phyloP scores from a whole-genome alignment of 257 asterid genomes.

The Jacaranda copaia region DNA sequence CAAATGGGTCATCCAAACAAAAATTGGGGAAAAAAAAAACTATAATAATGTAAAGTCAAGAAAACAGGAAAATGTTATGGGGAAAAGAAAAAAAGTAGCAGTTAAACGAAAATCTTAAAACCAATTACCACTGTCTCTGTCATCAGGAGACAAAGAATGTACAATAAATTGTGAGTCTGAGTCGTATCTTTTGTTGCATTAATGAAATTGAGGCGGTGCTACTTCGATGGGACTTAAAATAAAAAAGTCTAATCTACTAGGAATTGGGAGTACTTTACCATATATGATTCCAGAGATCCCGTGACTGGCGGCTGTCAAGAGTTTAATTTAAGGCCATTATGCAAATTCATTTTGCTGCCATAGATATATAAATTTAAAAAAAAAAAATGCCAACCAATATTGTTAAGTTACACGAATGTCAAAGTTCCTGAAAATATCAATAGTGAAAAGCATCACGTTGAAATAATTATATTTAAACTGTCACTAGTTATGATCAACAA shows the following conservation, averaged over 20 bases:
- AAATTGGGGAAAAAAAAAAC: not conserved
- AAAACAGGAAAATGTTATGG: not conserved
- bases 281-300: conserved; percentile 24
- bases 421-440: too few relatives aligned
- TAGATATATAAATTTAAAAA: not conserved
- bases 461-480: too few relatives aligned
- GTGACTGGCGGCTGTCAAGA: conserved; percentile 28
- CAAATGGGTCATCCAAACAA: too few relatives aligned
- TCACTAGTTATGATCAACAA: too few relatives aligned
- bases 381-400: too few relatives aligned
- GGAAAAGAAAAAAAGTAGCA: not conserved
- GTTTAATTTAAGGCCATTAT: not conserved
- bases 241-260: conserved; percentile 7
- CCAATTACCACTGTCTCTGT: not conserved
- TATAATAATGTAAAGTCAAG: not conserved
- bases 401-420: too few relatives aligned
- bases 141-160: conserved; percentile 2
- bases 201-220: conserved; percentile 1
- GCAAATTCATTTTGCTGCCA: not conserved
- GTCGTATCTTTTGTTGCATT: not conserved
- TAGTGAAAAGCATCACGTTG: too few relatives aligned
- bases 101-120: not conserved
- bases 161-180: not conserved
- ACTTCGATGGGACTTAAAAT: not conserved
- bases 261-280: not conserved